These are phyloP conservation scores for Fomitopsis serialis DNA, from an alignment of 768 basidiomycete genomes.

Conservation along the genomic window DNA sequence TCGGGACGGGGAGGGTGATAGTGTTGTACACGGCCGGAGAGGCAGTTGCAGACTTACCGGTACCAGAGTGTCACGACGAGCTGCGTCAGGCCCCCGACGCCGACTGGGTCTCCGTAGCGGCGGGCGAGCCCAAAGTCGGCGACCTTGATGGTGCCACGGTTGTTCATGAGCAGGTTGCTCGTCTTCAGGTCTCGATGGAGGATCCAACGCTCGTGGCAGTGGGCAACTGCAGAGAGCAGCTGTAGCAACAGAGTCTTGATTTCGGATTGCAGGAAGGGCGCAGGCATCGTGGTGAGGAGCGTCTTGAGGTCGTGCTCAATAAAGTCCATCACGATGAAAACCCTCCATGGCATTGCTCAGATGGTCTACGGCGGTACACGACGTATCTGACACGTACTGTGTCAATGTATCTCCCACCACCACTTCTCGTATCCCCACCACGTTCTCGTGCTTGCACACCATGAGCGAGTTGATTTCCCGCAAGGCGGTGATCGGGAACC, in stretches of 20 bases:
- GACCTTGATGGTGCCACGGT: conserved; percentile 96
- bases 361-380: not conserved
- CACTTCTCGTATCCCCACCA: conserved; percentile 94
- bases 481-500: conserved; percentile 95
- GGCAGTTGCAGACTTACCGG: conserved; percentile 48
- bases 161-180: conserved; percentile 97
- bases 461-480: conserved; percentile 96
- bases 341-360: conserved; percentile 45
- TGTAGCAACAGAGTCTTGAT: conserved; percentile 97
- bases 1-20: conserved; percentile 11
- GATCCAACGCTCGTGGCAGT: conserved; percentile 97
- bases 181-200: conserved; percentile 97
- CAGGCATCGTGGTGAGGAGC: conserved; percentile 89
- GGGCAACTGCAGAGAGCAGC: conserved; percentile 85
- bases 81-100: conserved; percentile 95
- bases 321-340: conserved; percentile 99
- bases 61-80: conserved; percentile 99
- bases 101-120: conserved; percentile 93
- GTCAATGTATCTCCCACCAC: conserved; percentile 98
- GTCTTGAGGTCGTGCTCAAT: conserved; percentile 99
- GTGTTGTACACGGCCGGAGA: conserved; percentile 4
- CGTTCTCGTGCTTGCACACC: conserved; percentile 91
- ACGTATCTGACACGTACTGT: conserved; percentile 68
- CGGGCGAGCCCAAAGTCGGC: conserved; percentile 97
- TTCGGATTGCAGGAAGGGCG: conserved; percentile 95